Evolutionary conservation across 2,329 filamentous ascomycete species (phyloP), one percentile per base, ranked within the genome.

Genomic region (Ophiostoma sp.): DNA sequence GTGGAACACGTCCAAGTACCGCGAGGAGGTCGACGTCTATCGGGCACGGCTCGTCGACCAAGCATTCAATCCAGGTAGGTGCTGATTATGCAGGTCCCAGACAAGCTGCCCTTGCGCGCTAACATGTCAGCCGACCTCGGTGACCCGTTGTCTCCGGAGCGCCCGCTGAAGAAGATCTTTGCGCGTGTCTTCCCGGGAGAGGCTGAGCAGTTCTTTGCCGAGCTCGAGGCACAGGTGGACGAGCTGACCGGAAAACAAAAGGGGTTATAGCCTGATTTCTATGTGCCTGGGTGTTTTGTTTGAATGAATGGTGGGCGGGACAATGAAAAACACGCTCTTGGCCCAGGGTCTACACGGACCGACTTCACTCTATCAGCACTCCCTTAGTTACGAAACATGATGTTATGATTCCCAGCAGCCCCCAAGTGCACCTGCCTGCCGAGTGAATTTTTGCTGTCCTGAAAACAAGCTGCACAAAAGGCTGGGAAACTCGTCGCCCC

Each of bases 71-170:
- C 78, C 80, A 5, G 76, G 83, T 84, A 74, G 72, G 65, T 41
- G 3, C 12, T 18, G n/a, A n/a, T 16, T 16, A 18, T 52, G 11
- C 42, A 11, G 8, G 42, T 45, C 42, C 27, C 9, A 45, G 45
- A 16, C 14, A 47, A 47, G 14, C 9, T 11, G 12, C 12, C 12
- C 45, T 4, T 16, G 27, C 27, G 27, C 2, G 27, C 27, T 27
- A 27, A 27, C 27, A 27, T 42, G 6, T 8, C 36, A 77, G 76
- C 74, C 67, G 77, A 81, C 49, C 83, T 81, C 66, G 78, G 79
- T 7, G 82, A 85, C 69, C 83, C 83, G 44, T 75, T 85, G 68
- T 72, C 78, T 14, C 77, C 79, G 38, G 77, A 79, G 38, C 72
- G 76, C 64, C 72, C 74, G 3, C 68, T 76, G 4, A 74, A 74